phyloP scores from a whole-genome alignment of 495 filamentous ascomycete genomes.

The Penicillium alfredii region DNA sequence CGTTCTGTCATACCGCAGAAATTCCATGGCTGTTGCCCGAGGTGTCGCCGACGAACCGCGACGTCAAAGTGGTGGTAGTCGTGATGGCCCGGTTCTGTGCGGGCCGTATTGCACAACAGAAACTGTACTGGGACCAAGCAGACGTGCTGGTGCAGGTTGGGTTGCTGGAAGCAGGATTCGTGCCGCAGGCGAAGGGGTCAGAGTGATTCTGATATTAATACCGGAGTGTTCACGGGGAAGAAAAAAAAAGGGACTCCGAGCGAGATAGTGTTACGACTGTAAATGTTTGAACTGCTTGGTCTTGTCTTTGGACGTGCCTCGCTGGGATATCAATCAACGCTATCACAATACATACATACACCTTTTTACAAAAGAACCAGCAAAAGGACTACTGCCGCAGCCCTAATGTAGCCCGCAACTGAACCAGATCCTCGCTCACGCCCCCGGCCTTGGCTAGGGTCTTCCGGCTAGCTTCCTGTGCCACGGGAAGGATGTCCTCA shows the following conservation, averaged over 20 bases:
- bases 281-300: too few relatives aligned
- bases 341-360: conserved; percentile 2
- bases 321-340: not conserved
- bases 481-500: conserved; percentile 41
- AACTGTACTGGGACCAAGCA: conserved; percentile 83
- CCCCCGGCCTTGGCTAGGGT: conserved; percentile 67
- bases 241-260: too few relatives aligned
- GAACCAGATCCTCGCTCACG: conserved; percentile 48
- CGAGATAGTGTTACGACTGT: too few relatives aligned
- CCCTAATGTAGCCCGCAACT: conserved; percentile 9
- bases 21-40: conserved; percentile 77
- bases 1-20: conserved; percentile 63
- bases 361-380: too few relatives aligned
- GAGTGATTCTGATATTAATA: too few relatives aligned
- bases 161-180: conserved; percentile 55
- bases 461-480: conserved; percentile 69
- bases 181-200: conserved; percentile 22
- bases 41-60: conserved; percentile 60
- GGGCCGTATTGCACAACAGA: conserved; percentile 67
- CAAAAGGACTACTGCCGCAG: not conserved
- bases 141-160: conserved; percentile 71
- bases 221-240: too few relatives aligned
- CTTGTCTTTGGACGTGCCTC: not conserved
- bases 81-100: conserved; percentile 67
- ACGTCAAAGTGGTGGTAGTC: conserved; percentile 62